Evolutionary conservation across 2,329 filamentous ascomycete species (phyloP).

Genomic region (Endothia cerciana): DNA sequence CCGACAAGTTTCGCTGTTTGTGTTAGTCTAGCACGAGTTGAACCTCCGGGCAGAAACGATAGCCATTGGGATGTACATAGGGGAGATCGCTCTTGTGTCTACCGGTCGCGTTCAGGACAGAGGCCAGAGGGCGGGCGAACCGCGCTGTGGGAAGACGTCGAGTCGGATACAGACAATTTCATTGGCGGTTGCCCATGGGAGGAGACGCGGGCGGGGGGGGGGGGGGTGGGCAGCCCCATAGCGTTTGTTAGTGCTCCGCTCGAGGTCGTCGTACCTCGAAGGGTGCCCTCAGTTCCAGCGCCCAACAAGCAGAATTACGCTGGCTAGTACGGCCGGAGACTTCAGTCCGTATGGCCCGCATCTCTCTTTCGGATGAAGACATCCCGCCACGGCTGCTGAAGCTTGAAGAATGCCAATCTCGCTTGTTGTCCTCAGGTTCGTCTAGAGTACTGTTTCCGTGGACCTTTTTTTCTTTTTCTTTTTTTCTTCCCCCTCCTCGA

Average conservation of each 20-base stretch:
- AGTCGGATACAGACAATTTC: background rate
- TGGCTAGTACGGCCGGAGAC: background rate
- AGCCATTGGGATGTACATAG: too few species aligned
- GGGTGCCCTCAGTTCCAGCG: too few species aligned
- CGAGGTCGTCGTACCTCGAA: background rate
- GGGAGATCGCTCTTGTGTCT: background rate
- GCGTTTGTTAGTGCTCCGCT: background rate
- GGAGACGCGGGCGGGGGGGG: background rate
- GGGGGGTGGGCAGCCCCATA: too few species aligned
- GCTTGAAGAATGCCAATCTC: background rate
- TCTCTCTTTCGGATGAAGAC: background rate
- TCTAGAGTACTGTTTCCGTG: too few species aligned
- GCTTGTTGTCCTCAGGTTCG: too few species aligned
- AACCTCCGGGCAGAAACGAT: background rate
- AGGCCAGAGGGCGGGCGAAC: background rate
- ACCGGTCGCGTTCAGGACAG: background rate
- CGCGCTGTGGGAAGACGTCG: background rate
- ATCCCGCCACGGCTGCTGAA: background rate
- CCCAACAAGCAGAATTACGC: background rate
- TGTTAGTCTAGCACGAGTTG: background rate
- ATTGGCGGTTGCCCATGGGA: background rate
- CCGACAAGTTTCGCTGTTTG: background rate
- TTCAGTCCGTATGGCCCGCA: background rate
- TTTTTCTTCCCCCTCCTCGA: too few species aligned
- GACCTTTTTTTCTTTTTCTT: too few species aligned